A percentile compares a stretch with the other conserved stretches of the same genome.
Evolutionary conservation across 805 yeast species (phyloP).

Genomic region (Saturnispora quitensis): DNA sequence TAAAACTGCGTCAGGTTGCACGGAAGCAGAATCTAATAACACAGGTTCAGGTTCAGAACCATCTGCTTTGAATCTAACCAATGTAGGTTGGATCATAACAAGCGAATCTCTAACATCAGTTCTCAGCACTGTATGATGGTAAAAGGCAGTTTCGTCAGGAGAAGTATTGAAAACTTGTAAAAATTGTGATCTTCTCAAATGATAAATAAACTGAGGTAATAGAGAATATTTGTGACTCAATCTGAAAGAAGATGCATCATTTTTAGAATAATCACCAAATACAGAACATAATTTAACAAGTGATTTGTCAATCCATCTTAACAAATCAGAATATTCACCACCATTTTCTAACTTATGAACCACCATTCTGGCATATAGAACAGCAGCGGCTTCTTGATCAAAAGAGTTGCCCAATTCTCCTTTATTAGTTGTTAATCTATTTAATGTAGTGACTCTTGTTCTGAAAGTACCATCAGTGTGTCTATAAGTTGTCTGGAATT

Average conservation of each 20-base stretch:
- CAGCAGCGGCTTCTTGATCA: conserved; percentile 98
- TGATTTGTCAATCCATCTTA: conserved; percentile 91
- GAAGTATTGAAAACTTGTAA: conserved; percentile 94
- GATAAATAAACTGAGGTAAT: conserved; percentile 93
- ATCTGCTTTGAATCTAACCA: conserved; percentile 75
- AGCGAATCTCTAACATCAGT: conserved; percentile 90
- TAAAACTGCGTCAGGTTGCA: conserved; percentile 79
- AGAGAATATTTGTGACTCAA: conserved; percentile 75
- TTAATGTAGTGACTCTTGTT: conserved; percentile 82
- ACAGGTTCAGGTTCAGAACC: conserved; percentile 83
- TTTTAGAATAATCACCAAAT: conserved; percentile 88
- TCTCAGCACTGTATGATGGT: conserved; percentile 82
- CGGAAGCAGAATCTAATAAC: conserved; percentile 83
- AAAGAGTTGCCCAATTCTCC: conserved; percentile 55
- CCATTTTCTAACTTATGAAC: conserved; percentile 86
- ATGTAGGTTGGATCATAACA: conserved; percentile 96
- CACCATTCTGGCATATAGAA: conserved; percentile 82
- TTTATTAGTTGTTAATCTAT: conserved; percentile 40
- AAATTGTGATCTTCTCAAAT: conserved; percentile 92
- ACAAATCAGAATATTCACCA: conserved; percentile 61
- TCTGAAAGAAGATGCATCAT: conserved; percentile 73
- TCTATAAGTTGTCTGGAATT: conserved; percentile 86
- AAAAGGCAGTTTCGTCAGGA: conserved; percentile 97
- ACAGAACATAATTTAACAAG: conserved; percentile 83
- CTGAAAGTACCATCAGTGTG: conserved; percentile 91